Evolutionary conservation across 768 basidiomycete species (phyloP), one percentile per base, ranked within the genome.

Genomic region (Naganishia vishniacii): DNA sequence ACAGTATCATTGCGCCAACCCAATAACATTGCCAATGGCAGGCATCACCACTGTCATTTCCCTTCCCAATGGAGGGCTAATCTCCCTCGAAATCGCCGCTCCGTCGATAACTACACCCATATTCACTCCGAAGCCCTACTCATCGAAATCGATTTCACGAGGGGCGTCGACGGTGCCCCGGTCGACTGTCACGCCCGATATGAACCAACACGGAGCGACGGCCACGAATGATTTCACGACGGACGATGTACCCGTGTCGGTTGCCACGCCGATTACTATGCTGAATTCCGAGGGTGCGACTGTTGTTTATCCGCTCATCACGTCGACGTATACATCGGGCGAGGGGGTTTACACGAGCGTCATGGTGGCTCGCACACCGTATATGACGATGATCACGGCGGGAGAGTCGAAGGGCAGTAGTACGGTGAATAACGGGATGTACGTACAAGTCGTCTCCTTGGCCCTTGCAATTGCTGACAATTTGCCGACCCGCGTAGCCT

Each of bases 301-400:
- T 2, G 32, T 56, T 23, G 53, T 56, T 11, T 56, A 56, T 56
- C 53, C 53, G 1, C 18, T 56, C 11, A 31, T 56, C 13, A 37
- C 53, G 3, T 23, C 53, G 53, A 56, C 53, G 18, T 56, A 40
- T 40, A 56, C 53, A n/a, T 56, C 53, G 8, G 53, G 18, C 5
- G 53, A 56, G 20, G 53, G 53, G n/a, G 25, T 56, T 20, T 56
- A 56, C n/a, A 40, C 53, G 37, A 56, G 32, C 5, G 32, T 56
- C 18, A 37, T 56, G 1, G n/a, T 40, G 2, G 53, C 34, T 11
- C 32, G 23, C 4, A 40, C n/a, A 40, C 53, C 53, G 2, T 56
- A 56, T 37, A 40, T 13, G 13, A 37, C 34, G 32, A 23, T 20
- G 12, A 13, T 56, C 34, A 31, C 53, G 11, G 53, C 53, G 40